Conservation (phyloP, 345 rosid species). For the Hypericum perforatum region DNA sequence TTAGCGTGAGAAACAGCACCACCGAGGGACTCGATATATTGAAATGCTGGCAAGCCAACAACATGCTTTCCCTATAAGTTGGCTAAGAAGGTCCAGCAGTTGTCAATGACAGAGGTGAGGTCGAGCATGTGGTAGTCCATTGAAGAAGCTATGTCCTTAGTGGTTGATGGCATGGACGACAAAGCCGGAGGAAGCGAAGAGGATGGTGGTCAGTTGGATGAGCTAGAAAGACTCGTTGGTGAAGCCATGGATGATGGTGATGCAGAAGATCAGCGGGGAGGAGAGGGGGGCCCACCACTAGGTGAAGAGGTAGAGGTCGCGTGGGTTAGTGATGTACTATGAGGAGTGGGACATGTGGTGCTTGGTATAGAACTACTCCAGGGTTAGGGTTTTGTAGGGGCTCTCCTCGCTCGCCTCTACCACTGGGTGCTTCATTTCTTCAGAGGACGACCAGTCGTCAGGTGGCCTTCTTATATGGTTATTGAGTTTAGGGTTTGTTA, state of each 20-base stretch:
- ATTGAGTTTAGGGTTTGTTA: too few relatives aligned
- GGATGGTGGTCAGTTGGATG: conserved; percentile 55
- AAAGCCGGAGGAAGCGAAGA: conserved; percentile 73
- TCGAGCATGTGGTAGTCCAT: conserved; percentile 63
- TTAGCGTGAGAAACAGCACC: conserved; percentile 70
- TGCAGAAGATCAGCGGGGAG: conserved; percentile 31
- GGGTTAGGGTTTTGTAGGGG: conserved; percentile 54
- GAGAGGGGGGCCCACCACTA: conserved; percentile 83
- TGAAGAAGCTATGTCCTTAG: conserved; percentile 95
- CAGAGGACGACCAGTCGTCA: neutral
- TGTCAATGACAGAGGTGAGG: conserved; percentile 62
- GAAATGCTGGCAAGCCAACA: conserved; percentile 52
- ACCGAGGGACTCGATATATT: conserved; percentile 83
- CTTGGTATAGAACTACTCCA: conserved; percentile 61
- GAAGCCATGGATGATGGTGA: conserved; percentile 88
- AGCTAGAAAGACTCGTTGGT: conserved; percentile 86
- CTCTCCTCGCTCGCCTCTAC: conserved; percentile 53
- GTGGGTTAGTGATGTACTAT: conserved; percentile 58
- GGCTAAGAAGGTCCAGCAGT: conserved; percentile 58
- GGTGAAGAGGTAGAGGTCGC: too few relatives aligned
- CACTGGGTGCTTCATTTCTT: conserved; percentile 58
- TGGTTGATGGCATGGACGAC: conserved; percentile 82
- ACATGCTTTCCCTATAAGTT: conserved; percentile 45
- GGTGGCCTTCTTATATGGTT: too few relatives aligned
- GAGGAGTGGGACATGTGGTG: conserved; percentile 65